Percentiles rank a stretch among this genome's conserved stretches.
These are phyloP conservation scores for Adenanthera pavonina DNA, from an alignment of 306 rosid species.

Conservation along the genomic window DNA sequence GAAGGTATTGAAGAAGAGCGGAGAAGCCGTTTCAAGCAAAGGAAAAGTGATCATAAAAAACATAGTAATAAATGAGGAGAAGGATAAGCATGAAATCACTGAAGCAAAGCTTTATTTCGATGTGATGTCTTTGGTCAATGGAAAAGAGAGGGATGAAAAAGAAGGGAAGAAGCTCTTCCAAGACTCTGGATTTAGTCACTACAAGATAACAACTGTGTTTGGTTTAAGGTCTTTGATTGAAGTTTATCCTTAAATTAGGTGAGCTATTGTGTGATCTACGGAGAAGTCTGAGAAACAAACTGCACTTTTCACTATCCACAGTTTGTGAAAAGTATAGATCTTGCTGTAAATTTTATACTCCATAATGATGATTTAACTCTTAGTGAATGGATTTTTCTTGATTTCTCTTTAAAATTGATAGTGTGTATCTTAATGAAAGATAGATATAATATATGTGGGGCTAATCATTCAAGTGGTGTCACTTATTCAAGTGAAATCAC, in stretches of 20 bases:
- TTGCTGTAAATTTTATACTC: too few species aligned
- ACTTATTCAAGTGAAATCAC: too few species aligned
- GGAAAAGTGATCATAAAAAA: neutral
- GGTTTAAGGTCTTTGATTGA: conserved; percentile 3
- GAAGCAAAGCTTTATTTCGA: neutral
- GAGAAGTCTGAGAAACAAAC: neutral
- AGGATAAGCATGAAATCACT: neutral
- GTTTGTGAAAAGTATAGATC: too few species aligned
- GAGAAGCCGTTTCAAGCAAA: neutral
- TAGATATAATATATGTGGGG: too few species aligned
- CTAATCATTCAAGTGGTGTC: too few species aligned
- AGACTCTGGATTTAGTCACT: neutral
- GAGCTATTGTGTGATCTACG: too few species aligned
- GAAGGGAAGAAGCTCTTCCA: neutral
- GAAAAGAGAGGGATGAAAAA: neutral
- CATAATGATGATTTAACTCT: neutral
- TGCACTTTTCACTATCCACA: too few species aligned
- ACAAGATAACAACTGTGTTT: neutral
- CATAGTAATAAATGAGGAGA: neutral
- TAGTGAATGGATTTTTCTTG: neutral
- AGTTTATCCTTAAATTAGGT: neutral
- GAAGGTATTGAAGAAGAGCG: neutral
- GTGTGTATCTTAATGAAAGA: too few species aligned
- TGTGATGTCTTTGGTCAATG: conserved; percentile 5
- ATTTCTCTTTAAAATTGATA: neutral